Conservation (phyloP, 2,329 filamentous ascomycete genomes). For the Colletotrichum chrysophilum region DNA sequence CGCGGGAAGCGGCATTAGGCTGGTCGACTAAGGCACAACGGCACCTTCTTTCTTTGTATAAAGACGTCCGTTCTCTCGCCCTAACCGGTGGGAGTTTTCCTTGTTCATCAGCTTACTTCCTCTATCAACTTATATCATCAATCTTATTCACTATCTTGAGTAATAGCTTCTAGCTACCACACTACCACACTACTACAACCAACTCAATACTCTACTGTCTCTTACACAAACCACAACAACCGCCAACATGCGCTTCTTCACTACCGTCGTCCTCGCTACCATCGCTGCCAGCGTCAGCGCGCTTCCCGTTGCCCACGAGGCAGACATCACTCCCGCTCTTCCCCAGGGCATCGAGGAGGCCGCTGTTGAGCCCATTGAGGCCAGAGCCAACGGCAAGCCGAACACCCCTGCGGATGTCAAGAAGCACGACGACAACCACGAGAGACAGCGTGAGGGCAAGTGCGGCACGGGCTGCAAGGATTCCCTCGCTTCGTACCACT, state of each 20-base stretch:
- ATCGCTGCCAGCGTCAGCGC: neutral
- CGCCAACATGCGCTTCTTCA: neutral
- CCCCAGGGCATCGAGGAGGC: neutral
- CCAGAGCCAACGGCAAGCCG: neutral
- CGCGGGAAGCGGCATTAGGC: neutral
- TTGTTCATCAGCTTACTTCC: neutral
- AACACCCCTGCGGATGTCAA: neutral
- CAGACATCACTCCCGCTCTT: neutral
- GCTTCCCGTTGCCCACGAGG: neutral
- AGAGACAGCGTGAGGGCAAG: neutral
- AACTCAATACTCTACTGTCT: neutral
- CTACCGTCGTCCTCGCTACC: neutral
- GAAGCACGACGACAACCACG: conserved; percentile 3
- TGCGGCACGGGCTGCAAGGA: neutral
- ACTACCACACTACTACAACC: neutral
- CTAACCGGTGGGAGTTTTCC: fast-evolving
- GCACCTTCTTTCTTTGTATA: neutral
- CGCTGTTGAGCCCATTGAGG: neutral
- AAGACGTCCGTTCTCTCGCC: neutral
- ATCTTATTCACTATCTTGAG: neutral
- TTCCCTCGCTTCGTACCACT: neutral
- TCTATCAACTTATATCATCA: neutral
- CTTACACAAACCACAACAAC: neutral
- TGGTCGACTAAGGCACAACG: neutral
- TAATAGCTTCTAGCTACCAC: neutral